Percentiles rank a stretch among this genome's conserved stretches.
phyloP scores from a whole-genome alignment of 495 filamentous ascomycete species.

The Cercophora scortea region DNA sequence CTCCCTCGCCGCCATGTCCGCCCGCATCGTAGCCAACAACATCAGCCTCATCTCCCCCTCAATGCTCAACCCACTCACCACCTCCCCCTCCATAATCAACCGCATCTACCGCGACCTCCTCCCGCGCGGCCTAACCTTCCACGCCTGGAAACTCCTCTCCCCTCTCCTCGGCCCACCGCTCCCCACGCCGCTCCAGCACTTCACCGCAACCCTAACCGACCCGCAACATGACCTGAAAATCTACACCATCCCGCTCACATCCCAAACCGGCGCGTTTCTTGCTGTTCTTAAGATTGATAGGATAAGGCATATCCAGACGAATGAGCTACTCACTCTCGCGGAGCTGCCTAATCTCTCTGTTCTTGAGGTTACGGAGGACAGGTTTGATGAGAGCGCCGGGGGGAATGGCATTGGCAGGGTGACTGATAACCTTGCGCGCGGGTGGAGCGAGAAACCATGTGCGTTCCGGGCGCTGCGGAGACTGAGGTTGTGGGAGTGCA shows the following conservation, averaged over 20 bases:
- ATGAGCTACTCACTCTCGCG: background rate
- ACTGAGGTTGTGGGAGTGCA: background rate
- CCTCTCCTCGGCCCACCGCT: background rate
- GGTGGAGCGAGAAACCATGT: background rate
- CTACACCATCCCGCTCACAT: background rate
- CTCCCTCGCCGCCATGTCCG: background rate
- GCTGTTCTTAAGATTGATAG: background rate
- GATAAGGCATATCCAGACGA: background rate
- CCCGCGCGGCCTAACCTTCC: background rate
- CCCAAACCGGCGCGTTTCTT: background rate
- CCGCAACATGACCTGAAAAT: background rate
- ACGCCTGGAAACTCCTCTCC: background rate
- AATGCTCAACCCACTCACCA: background rate
- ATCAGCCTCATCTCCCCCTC: background rate
- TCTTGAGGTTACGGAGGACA: background rate
- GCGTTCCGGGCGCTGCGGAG: background rate
- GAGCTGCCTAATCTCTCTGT: background rate
- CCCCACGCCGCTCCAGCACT: background rate
- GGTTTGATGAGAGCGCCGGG: no score
- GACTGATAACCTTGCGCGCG: background rate
- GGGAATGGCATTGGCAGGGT: no score
- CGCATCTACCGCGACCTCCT: background rate
- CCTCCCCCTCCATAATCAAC: background rate
- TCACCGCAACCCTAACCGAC: background rate
- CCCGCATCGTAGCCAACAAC: background rate